Base-by-base conservation (phyloP, 176 grass and related monocot genomes). In the Eragrostis nindensis region DNA sequence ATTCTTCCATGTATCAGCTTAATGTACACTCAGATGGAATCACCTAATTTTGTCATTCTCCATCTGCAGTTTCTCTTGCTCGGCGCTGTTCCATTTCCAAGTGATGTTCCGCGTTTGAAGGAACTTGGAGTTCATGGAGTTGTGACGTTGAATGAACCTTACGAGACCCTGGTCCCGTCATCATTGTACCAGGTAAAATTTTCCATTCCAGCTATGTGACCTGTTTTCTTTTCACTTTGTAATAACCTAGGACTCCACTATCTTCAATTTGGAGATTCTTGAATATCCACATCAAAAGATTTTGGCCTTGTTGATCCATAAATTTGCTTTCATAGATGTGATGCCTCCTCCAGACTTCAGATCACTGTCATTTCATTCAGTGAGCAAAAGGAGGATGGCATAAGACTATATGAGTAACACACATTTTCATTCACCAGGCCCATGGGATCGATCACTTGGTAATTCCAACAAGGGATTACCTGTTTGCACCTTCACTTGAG, bases 391-490 rank as follows among this genome's bases (percentile, higher is more conserved):
- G 15, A 46, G 11, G 59, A 17, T 42, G 9, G 56, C 11, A 26
- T 72, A 45, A 13, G 7, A 71, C 12, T 72, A 74, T 60, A 5
- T 5, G 3, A 26, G 54, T 71, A 69, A 74, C 21, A 38, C 17
- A 26, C 17, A 26, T 39, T 77, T 53, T 71, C 26, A 52, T 87
- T 83, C 86, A 22, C 21, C 60, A 98, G 97, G 86, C 36, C 70
- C 53, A 90, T 86, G 97, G 84, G 25, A 99, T 99, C 43, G 87
- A 91, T 54, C 93, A 99, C 80, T 77, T 99, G 67, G 91, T 96
- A 26, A 99, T 99, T 90, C 90, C 97, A 12, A 99, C 97, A 66
- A 89, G 93, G 85, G 97, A 99, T 77, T 99, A 99, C 66, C 77
- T 93, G 46, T 99, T 95, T 63, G 97, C 97, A 52, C 97, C 93